Evolutionary conservation across 768 basidiomycete species (phyloP).

Genomic region (Suillus spraguei): DNA sequence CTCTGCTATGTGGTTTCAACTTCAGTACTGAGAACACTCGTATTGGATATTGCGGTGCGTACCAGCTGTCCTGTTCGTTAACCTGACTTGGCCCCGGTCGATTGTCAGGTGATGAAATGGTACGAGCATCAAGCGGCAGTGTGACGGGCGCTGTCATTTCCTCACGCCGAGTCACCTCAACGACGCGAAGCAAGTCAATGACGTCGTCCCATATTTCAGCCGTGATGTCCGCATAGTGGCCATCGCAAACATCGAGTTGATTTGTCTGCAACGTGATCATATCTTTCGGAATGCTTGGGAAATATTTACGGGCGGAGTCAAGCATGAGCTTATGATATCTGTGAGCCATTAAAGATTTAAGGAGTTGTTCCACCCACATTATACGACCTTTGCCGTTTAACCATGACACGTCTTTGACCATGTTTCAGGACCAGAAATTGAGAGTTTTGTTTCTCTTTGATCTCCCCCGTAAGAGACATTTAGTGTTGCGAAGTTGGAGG

Average conservation of each 20-base stretch:
- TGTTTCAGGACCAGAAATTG: background rate
- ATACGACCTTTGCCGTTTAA: background rate
- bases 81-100: background rate
- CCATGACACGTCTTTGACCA: background rate
- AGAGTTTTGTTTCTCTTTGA: too few species aligned
- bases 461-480: too few species aligned
- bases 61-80: background rate
- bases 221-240: background rate
- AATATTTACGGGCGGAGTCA: background rate
- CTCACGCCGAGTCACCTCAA: background rate
- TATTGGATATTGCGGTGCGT: background rate
- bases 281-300: background rate
- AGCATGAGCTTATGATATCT: background rate
- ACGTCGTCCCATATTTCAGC: background rate
- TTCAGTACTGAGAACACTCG: background rate
- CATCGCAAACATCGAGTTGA: background rate
- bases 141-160: background rate
- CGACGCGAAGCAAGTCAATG: background rate
- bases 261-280: background rate
- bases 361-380: background rate
- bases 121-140: too few species aligned
- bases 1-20: background rate
- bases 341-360: background rate
- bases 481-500: too few species aligned
- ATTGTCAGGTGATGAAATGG: too few species aligned